Conservation (phyloP, 805 yeast genomes). For the Candida takata region DNA sequence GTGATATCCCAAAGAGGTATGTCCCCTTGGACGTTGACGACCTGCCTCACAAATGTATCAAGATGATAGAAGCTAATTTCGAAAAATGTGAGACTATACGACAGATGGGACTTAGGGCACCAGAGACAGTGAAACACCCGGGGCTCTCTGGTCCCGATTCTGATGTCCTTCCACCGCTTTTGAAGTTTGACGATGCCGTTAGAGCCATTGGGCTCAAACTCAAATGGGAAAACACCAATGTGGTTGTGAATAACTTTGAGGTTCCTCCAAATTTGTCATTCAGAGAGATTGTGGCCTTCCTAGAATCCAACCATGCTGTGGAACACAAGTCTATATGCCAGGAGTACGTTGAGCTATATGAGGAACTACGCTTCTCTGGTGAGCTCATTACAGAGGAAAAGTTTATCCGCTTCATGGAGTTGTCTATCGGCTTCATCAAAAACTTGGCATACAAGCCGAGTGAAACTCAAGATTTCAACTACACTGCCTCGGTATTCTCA, state of each 20-base stretch:
- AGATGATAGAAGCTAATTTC: conserved; percentile 33
- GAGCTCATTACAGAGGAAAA: conserved; percentile 49
- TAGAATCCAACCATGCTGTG: conserved; percentile 22
- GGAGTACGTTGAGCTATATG: conserved; percentile 50
- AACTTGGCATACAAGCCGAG: conserved; percentile 6
- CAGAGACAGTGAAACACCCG: conserved; percentile 38
- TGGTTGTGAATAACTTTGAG: conserved; percentile 28
- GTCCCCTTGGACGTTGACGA: conserved; percentile 61
- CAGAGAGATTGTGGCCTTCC: conserved; percentile 33
- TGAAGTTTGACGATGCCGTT: conserved; percentile 46
- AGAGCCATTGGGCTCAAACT: conserved; percentile 55
- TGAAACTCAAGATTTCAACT: conserved; percentile 1
- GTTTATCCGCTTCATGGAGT: conserved; percentile 51
- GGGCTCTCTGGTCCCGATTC: conserved; percentile 42
- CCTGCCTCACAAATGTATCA: conserved; percentile 41
- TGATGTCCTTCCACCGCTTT: conserved; percentile 30
- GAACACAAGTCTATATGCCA: conserved; percentile 14
- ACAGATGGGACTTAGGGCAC: conserved; percentile 33
- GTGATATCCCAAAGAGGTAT: conserved; percentile 74
- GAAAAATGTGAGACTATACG: conserved; percentile 36
- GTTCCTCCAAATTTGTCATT: conserved; percentile 36
- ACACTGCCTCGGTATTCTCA: neutral
- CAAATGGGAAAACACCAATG: conserved; percentile 35
- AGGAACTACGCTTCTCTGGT: conserved; percentile 61
- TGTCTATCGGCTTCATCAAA: conserved; percentile 30